Base-by-base conservation (phyloP, 768 basidiomycete species). In the Clitopilus passeckerianus region DNA sequence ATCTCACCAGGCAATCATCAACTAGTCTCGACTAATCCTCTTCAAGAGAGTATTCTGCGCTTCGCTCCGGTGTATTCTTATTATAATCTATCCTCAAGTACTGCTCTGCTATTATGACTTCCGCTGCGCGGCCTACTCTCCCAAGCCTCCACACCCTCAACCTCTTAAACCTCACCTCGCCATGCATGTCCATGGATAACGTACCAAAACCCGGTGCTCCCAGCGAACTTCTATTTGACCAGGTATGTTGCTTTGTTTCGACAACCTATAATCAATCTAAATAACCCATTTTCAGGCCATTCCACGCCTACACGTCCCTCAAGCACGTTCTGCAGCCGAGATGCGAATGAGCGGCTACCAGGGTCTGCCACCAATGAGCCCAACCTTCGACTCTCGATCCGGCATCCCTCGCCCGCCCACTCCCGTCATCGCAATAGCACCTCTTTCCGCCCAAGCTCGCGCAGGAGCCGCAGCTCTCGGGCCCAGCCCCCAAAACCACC, bases 81-180 rank as follows among this genome's bases (percentile, higher is more conserved):
- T 50, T 50, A 41, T 41, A 50, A 20, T 50, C 46, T 50, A 50
- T 50, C 46, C 16, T 50, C 46, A 20, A 20, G 12, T 50, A 50
- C 46, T 50, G 3, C 46, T 18, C 18, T 10, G 46, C 12, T 18
- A 50, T 41, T 41, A 41, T 50, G 46, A 50, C 16, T 50, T 16
- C 46, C 46, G 46, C 46, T 50, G 46, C 46, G 46, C 46, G 46
- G 46, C 54, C 54, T 18, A 55, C 54, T 33, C 54, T 55, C 24
- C 54, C 54, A 33, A 34, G 33, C 15, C 54, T 55, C n/a, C 54
- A 23, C 33, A 55, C 54, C 16, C 54, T 55, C 14, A 22, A 50
- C 46, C 46, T 50, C 46, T 22, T 50, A 5, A 50, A 50, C 46
- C 46, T 50, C 20, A 50, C 46, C 2, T 50, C 46, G 18, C 46